phyloP scores from a whole-genome alignment of 2,329 filamentous ascomycete genomes.

The Aspergillus persii region DNA sequence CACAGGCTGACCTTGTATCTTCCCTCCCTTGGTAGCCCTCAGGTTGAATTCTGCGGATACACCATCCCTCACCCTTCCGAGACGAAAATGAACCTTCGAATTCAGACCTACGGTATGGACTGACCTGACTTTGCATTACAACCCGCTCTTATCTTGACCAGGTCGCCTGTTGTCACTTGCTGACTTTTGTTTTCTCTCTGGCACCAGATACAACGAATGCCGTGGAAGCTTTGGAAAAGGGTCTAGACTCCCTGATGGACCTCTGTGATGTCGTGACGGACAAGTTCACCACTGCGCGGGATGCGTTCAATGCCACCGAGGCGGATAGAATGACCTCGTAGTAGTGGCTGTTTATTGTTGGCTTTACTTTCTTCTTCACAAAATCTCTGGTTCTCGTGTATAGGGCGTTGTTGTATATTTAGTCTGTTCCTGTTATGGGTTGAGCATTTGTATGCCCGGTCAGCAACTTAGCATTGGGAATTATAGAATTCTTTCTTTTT shows the following conservation, averaged over 20 bases:
- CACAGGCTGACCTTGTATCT: conserved; percentile 1
- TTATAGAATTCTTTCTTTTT: neutral
- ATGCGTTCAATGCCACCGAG: conserved; percentile 54
- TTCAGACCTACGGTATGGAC: conserved; percentile 87
- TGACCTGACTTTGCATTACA: too few species aligned
- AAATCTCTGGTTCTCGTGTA: conserved; percentile 6
- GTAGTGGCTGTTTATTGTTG: conserved; percentile 3
- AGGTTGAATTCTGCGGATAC: conserved; percentile 98
- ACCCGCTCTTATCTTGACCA: too few species aligned
- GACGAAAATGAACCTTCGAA: conserved; percentile 92
- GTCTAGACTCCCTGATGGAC: conserved; percentile 81
- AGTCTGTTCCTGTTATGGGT: conserved; percentile 4
- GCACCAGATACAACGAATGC: conserved; percentile 72
- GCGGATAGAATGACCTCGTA: conserved; percentile 35
- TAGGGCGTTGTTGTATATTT: conserved; percentile 10
- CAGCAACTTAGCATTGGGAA: conserved; percentile 4
- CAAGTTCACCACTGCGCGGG: conserved; percentile 71
- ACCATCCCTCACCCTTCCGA: conserved; percentile 97
- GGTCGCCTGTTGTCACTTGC: too few species aligned
- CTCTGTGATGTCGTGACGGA: conserved; percentile 92
- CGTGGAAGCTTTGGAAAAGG: conserved; percentile 84
- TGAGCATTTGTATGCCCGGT: conserved; percentile 1
- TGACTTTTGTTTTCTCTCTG: neutral
- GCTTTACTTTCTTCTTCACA: conserved; percentile 11
- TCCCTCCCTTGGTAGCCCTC: conserved; percentile 59